These are phyloP conservation scores for Tetrapyrgos nigripes DNA, from an alignment of 1,284 basidiomycete species.

Conservation along the genomic window DNA sequence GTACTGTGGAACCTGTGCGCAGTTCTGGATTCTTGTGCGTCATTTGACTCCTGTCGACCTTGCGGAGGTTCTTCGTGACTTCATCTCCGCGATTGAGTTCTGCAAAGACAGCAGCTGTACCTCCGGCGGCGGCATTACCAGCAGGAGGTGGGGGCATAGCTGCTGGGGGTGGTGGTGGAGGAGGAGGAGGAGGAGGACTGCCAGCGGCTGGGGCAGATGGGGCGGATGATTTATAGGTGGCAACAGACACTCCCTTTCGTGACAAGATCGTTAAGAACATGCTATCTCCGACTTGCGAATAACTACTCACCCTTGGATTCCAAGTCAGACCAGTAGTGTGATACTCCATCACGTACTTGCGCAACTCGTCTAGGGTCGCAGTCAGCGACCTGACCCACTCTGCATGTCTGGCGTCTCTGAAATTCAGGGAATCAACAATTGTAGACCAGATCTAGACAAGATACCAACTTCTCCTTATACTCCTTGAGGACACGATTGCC, in stretches of 20 bases:
- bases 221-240: slow-evolving; percentile 60
- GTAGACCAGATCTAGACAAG: slow-evolving; percentile 2
- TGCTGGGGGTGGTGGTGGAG: slow-evolving; percentile 53
- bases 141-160: slow-evolving; percentile 58
- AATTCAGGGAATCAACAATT: slow-evolving; percentile 10
- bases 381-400: slow-evolving; percentile 89
- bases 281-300: background rate
- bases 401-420: slow-evolving; percentile 85
- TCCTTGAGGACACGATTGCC: slow-evolving; percentile 93
- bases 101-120: slow-evolving; percentile 90
- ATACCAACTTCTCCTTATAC: slow-evolving; percentile 85
- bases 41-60: slow-evolving; percentile 97
- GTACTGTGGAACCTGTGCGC: slow-evolving; percentile 70
- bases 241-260: slow-evolving; percentile 47
- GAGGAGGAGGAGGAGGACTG: slow-evolving; percentile 55
- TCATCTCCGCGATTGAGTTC: slow-evolving; percentile 91
- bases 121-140: slow-evolving; percentile 53
- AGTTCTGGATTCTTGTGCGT: slow-evolving; percentile 98
- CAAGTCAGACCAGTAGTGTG: slow-evolving; percentile 91
- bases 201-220: slow-evolving; percentile 37
- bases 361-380: slow-evolving; percentile 78
- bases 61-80: slow-evolving; percentile 90
- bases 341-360: slow-evolving; percentile 86
- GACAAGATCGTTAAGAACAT: background rate
- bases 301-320: slow-evolving; percentile 77